phyloP scores from a whole-genome alignment of 2,329 filamentous ascomycete species.

The Cercospora citrullina region DNA sequence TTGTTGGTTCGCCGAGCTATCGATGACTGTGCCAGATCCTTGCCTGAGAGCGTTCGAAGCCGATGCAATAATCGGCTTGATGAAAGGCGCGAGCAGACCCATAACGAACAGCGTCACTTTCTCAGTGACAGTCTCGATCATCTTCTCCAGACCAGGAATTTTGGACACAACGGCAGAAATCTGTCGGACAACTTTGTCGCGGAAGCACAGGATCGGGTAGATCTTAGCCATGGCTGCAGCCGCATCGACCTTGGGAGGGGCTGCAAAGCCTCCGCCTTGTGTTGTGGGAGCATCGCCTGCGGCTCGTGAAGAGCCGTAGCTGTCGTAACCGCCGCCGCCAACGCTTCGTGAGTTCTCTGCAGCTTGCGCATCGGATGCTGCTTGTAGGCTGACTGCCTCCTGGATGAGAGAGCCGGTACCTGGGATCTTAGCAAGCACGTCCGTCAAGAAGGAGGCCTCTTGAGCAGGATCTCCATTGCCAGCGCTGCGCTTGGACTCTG shows the following conservation, averaged over 20 bases:
- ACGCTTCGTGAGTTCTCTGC: constrained; percentile 21
- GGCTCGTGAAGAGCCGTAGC: constrained; percentile 26
- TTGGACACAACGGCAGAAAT: constrained; percentile 86
- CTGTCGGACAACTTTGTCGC: constrained; percentile 87
- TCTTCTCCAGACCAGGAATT: constrained; percentile 81
- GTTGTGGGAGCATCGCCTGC: constrained; percentile 26
- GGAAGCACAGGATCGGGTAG: constrained; percentile 90
- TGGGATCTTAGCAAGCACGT: constrained; percentile 74
- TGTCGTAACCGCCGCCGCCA: constrained; percentile 24
- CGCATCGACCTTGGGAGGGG: constrained; percentile 28
- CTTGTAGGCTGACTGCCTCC: constrained; percentile 50
- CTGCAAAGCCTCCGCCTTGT: constrained; percentile 42
- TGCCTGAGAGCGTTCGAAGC: constrained; percentile 82
- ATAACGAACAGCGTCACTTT: constrained; percentile 89
- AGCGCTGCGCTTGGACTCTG: constrained; percentile 37
- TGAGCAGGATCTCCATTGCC: constrained; percentile 37
- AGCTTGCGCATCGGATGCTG: constrained; percentile 45
- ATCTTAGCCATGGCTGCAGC: constrained; percentile 60
- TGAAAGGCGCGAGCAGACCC: constrained; percentile 84
- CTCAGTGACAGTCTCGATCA: constrained; percentile 94
- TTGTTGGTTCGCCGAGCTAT: constrained; percentile 52
- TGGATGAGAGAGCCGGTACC: constrained; percentile 49
- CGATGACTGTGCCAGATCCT: constrained; percentile 72
- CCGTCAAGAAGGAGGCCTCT: constrained; percentile 57
- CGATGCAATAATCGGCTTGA: constrained; percentile 85